These are phyloP conservation scores for Lophiostoma macrostomum DNA, from an alignment of 495 filamentous ascomycete genomes.

Conservation along the genomic window DNA sequence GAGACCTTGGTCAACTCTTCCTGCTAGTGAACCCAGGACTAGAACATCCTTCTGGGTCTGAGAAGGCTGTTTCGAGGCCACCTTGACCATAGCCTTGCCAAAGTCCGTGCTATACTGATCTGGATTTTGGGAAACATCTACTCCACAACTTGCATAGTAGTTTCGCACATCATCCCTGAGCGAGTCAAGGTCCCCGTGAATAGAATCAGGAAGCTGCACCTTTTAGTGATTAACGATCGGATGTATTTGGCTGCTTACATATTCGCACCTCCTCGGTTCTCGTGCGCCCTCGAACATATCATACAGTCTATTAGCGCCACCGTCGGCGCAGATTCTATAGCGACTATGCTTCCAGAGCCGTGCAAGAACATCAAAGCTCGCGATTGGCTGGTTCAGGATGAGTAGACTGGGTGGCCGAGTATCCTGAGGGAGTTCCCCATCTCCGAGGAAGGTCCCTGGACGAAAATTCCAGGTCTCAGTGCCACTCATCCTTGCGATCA, in stretches of 20 bases:
- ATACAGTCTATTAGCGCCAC: slow-evolving; percentile 79
- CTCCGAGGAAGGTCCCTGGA: slow-evolving; percentile 21
- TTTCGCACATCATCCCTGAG: slow-evolving; percentile 53
- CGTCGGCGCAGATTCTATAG: slow-evolving; percentile 72
- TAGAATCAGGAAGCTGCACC: slow-evolving; percentile 58
- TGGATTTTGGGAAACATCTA: slow-evolving; percentile 58
- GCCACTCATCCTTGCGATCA: not conserved
- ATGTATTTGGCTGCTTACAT: slow-evolving; percentile 40
- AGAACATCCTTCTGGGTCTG: slow-evolving; percentile 48
- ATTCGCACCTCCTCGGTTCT: slow-evolving; percentile 39
- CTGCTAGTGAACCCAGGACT: slow-evolving; percentile 78
- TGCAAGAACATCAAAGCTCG: slow-evolving; percentile 29
- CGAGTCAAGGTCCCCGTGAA: slow-evolving; percentile 91
- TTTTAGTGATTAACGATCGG: not conserved
- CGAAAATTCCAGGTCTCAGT: slow-evolving; percentile 13
- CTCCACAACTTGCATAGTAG: slow-evolving; percentile 57
- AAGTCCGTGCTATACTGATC: slow-evolving; percentile 88
- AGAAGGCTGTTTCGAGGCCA: slow-evolving; percentile 36
- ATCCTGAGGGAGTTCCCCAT: slow-evolving; percentile 1
- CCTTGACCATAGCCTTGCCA: slow-evolving; percentile 67
- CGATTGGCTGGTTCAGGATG: slow-evolving; percentile 43
- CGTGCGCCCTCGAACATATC: slow-evolving; percentile 48
- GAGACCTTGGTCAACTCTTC: slow-evolving; percentile 87
- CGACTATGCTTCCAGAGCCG: slow-evolving; percentile 36
- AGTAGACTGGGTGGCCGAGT: slow-evolving; percentile 29